Evolutionary conservation across 352 stramenopile species (phyloP), one percentile per base, ranked within the genome.

Genomic region (Globisporangium abappressorium): DNA sequence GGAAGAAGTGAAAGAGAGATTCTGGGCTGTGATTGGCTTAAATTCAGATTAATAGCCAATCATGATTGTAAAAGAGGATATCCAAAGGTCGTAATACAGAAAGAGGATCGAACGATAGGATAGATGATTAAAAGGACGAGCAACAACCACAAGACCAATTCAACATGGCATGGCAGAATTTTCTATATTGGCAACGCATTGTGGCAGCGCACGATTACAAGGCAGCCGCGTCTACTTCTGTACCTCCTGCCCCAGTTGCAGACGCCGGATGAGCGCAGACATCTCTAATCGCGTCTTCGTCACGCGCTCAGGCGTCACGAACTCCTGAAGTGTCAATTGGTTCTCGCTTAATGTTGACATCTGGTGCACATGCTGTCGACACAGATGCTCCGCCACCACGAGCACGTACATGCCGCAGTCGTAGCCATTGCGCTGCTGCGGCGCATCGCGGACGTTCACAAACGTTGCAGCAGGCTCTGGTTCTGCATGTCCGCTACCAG

Each of bases 321-420:
- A 89, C 38, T 75, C 74, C 3, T 66, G n/a, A n/a, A 92, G 55
- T 43, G 56, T 20, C 46, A 57, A 34, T 14, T 43, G 57, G n/a
- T 30, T 20, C 28, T 38, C 24, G 24, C 24, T 26, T 26, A 26
- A 26, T 2, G 24, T 26, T 26, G 24, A 26, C 24, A 26, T 1
- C 24, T 26, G 24, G 1, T 2, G 24, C 24, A 68, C 64, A 33
- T 83, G 62, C 61, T 78, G 65, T 5, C 66, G 70, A 28, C 72
- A 86, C 26, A 93, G 69, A 43, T 77, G 93, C 60, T 94, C 85
- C 30, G 87, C 82, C 41, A 84, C 61, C 1, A 87, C 43, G 49
- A 93, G 76, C 63, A 92, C 85, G 65, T 91, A 94, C 77, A 94
- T 79, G 38, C 87, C 87, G 66, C 87, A 95, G 68, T 95, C 85